phyloP scores from a whole-genome alignment of 116 monocot genomes.

The Papilionanthe hybrid region DNA sequence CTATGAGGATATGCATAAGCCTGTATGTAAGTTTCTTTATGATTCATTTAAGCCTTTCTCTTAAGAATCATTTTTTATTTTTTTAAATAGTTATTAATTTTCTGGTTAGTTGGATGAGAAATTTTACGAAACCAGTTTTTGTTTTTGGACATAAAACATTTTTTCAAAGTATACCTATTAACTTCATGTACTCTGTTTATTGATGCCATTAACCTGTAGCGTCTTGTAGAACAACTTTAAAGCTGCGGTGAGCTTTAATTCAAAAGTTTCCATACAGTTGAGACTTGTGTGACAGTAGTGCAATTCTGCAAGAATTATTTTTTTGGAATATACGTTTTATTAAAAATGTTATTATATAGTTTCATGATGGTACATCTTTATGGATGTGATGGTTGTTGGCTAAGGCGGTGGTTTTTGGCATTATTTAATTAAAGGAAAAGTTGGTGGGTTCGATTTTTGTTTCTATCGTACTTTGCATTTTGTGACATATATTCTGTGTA shows the following conservation, averaged over 20 bases:
- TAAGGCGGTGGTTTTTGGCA: too few relatives aligned
- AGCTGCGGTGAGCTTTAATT: background rate
- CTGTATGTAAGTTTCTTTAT: conserved; percentile 90
- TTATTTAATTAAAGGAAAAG: too few relatives aligned
- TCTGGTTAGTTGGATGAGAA: background rate
- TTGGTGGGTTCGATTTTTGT: too few relatives aligned
- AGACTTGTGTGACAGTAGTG: background rate
- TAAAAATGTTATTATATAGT: background rate
- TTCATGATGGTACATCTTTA: background rate
- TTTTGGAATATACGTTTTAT: background rate
- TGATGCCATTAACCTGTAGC: background rate
- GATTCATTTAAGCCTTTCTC: background rate
- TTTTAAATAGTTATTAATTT: background rate
- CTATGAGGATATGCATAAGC: conserved; percentile 96
- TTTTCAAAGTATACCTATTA: background rate
- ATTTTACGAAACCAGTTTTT: background rate
- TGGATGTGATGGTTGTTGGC: too few relatives aligned
- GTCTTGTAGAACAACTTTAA: background rate
- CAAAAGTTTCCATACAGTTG: too few relatives aligned
- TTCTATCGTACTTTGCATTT: too few relatives aligned
- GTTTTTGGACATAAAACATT: background rate
- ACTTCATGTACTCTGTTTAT: background rate
- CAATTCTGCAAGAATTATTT: background rate
- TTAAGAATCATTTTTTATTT: background rate
- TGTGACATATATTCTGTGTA: too few relatives aligned